Conservation (phyloP, 257 asterid species). For the Penstemon newberryi region DNA sequence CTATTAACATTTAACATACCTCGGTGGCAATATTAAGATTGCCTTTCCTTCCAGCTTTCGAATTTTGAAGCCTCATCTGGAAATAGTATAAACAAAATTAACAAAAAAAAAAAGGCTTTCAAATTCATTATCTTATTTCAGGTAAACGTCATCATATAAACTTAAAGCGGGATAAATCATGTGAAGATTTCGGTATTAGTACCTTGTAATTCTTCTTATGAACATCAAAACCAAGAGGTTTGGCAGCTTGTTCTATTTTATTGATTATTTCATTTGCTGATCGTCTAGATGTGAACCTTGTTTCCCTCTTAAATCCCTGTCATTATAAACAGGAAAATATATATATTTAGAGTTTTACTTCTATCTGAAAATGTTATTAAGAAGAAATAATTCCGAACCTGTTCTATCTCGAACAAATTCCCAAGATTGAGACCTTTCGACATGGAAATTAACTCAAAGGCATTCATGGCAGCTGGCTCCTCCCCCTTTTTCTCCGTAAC, state of each 20-base stretch:
- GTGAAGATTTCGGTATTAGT: constrained; percentile 25
- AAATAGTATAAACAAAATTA: neutral
- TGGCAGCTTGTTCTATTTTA: constrained; percentile 83
- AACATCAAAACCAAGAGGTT: constrained; percentile 90
- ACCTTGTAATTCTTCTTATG: constrained; percentile 92
- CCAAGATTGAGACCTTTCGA: constrained; percentile 94
- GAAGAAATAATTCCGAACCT: constrained; percentile 44
- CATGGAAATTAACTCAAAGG: constrained; percentile 94
- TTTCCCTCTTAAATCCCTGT: constrained; percentile 73
- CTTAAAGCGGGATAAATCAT: neutral
- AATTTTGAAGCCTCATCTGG: constrained; percentile 94
- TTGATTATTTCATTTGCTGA: constrained; percentile 78
- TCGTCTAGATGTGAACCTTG: constrained; percentile 77
- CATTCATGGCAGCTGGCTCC: constrained; percentile 92
- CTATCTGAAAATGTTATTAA: neutral
- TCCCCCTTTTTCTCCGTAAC: constrained; percentile 82
- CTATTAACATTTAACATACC: constrained; percentile 42
- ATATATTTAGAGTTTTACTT: neutral
- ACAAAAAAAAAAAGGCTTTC: neutral
- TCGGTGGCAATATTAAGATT: constrained; percentile 88
- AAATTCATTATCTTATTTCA: neutral
- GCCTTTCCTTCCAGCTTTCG: constrained; percentile 96
- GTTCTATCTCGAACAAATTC: constrained; percentile 74
- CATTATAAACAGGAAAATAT: constrained; percentile 13
- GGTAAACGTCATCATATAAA: neutral